Evolutionary conservation across 2,329 filamentous ascomycete genomes (phyloP), one percentile per base, ranked within the genome.

Genomic region (Beauveria sp.): DNA sequence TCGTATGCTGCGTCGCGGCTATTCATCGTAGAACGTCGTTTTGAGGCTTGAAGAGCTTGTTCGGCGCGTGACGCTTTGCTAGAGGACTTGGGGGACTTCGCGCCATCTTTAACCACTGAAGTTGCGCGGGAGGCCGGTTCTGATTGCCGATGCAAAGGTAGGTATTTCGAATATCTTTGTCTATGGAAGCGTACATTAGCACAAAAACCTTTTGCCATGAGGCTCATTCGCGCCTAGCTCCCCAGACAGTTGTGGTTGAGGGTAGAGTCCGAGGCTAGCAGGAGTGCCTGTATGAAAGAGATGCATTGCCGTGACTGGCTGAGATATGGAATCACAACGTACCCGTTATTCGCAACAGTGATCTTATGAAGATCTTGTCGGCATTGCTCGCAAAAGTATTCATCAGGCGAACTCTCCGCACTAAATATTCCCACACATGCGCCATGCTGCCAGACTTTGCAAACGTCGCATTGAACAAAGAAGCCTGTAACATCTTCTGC

Each of bases 391-490:
- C 94, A 99, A 72, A 94, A 99, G 78, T 99, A 99, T 74, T 97
- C 92, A 59, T 97, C 93, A 10, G 94, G 94, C 66, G 91, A 93
- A 72, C 89, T 88, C 67, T 90, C 88, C 75, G 96, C 93, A 67
- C 94, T 94, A 78, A 96, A 92, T 70, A 99, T 96, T 63, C 94
- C 93, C 63, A 99, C 93, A 71, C 94, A 99, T 63, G 92, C 93
- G 69, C 94, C 94, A 73, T 99, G 94, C 74, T 99, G 94, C 94
- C 93, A 99, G 65, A 97, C 94, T 73, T 96, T 96, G 80, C 94
- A 99, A 65, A 90, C 82, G 76, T 97, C 94, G 82, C 94, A 99
- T 79, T 97, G 93, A 66, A 99, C 92, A 76, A 97, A 99, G 75
- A 97, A 89, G 57, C 92, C 93, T 50, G 93, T 94, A 66, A 93